Base-by-base conservation (phyloP, 140 eudicot genomes). In the Stevia rebaudiana region DNA sequence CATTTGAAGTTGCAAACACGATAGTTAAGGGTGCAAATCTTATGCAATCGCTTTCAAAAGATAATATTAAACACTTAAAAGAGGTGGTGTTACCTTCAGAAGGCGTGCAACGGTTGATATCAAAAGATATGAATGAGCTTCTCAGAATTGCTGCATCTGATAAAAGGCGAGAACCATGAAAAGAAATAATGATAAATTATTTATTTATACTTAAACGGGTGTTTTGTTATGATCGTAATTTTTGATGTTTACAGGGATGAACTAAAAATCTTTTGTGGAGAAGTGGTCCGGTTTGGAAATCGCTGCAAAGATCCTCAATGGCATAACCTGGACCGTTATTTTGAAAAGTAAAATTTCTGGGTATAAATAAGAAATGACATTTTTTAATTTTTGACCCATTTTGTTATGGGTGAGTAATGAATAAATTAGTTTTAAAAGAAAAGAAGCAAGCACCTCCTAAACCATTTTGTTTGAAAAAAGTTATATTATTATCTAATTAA, bases 251-350 rank as follows among this genome's bases (percentile, higher is more conserved):
- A 37, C 71, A 94, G 99, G 89, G 99, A 88, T 53, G 99, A 94
- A 56, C 49, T 92, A 54, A 88, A 94, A 67, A 77, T 94, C 13
- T 88, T 94, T 77, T 81, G 95, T 19, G 89, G 90, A 44, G 99
- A 94, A 81, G 94, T 94, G 54, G 79, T 94, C 61, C 95, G 99
- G 31, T 94, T 94, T 64, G 99, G 95, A 67, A 94, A 94, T 76
- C 94, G 97, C 30, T 94, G 99, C 70, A 94, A 85, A 79, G 99
- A 94, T 84, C 99, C 99, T 74, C 99, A 94, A 60, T 94, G 96
- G 95, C 98, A 92, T 63, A 81, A 92, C 74, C 77, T 92, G 85
- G 98, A 92, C 73, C 90, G 98, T 48, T 92, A 94, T 73, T 84
- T 91, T 77, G 95, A 82, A 71, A 91, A 91, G 98, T 91, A 82